Percentiles rank a stretch among this genome's conserved stretches.
Conservation (phyloP, 2,329 filamentous ascomycete species). For the Arthrobotrys sphaeroides region DNA sequence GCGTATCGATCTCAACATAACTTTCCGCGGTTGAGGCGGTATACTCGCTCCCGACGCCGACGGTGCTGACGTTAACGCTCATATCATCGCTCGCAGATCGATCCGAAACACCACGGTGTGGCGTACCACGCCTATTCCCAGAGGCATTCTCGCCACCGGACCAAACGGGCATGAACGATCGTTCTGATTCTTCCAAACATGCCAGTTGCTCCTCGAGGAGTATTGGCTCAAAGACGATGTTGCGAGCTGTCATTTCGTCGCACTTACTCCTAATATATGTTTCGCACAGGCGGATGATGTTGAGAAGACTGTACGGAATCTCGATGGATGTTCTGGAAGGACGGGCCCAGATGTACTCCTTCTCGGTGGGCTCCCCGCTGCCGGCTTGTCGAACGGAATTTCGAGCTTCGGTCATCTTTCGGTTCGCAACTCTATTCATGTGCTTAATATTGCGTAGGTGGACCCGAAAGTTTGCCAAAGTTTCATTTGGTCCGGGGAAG, state of each 20-base stretch:
- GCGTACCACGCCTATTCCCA: neutral
- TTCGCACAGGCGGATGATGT: constrained; percentile 37
- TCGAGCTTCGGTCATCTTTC: neutral
- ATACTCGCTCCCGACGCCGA: constrained; percentile 32
- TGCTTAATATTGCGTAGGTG: constrained; percentile 39
- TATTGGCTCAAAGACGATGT: constrained; percentile 50
- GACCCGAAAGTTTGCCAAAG: constrained; percentile 24
- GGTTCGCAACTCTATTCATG: constrained; percentile 14
- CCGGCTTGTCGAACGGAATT: neutral
- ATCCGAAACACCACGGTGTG: constrained; percentile 30
- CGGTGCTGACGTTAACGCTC: constrained; percentile 42
- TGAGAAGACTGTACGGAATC: constrained; percentile 20
- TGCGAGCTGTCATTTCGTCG: constrained; percentile 39
- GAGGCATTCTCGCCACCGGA: constrained; percentile 35
- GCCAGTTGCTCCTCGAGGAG: constrained; percentile 39
- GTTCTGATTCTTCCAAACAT: constrained; percentile 47
- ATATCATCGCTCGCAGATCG: constrained; percentile 21
- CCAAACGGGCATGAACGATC: constrained; percentile 48
- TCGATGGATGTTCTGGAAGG: neutral
- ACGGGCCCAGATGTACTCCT: neutral
- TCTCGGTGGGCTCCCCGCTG: neutral
- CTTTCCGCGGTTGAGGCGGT: constrained; percentile 25
- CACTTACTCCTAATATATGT: constrained; percentile 40
- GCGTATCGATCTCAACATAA: constrained; percentile 17
- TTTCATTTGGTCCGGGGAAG: constrained; percentile 34